phyloP scores from a whole-genome alignment of 1,139 yeast species.

The Kodamaea sp. region DNA sequence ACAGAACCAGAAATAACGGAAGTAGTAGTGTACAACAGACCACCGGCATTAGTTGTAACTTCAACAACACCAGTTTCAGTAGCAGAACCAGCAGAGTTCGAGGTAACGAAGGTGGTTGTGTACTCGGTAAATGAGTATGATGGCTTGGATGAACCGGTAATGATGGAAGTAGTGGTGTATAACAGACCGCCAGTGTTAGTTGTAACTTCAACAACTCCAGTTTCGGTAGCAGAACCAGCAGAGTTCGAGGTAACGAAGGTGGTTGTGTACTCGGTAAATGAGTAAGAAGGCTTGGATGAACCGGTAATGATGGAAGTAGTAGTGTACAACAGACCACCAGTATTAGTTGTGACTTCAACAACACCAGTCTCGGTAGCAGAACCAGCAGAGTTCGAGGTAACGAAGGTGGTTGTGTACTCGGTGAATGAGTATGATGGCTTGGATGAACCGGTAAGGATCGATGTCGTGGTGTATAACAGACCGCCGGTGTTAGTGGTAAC shows the following conservation, averaged over 20 bases:
- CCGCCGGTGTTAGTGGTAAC: constrained; percentile 11
- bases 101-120: constrained; percentile 16
- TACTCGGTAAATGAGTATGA: constrained; percentile 11
- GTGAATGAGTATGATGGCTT: not conserved
- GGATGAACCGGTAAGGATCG: constrained; percentile 1
- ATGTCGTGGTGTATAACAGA: constrained; percentile 5
- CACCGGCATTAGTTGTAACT: constrained; percentile 12
- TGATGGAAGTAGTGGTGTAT: constrained; percentile 2
- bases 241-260: constrained; percentile 3
- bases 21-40: constrained; percentile 10
- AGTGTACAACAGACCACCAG: constrained; percentile 11
- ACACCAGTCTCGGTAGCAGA: constrained; percentile 14
- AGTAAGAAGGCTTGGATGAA: not conserved
- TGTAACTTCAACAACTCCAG: constrained; percentile 5
- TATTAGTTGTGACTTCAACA: constrained; percentile 13
- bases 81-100: constrained; percentile 12
- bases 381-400: constrained; percentile 10
- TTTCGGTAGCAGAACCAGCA: constrained; percentile 5
- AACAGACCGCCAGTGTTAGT: constrained; percentile 9
- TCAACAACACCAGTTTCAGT: constrained; percentile 15
- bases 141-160: not conserved
- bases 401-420: constrained; percentile 9
- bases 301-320: constrained; percentile 10
- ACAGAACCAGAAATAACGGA: not conserved
- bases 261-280: constrained; percentile 7